Conservation (phyloP, 495 filamentous ascomycete species). For the Penicillium cataractarum region DNA sequence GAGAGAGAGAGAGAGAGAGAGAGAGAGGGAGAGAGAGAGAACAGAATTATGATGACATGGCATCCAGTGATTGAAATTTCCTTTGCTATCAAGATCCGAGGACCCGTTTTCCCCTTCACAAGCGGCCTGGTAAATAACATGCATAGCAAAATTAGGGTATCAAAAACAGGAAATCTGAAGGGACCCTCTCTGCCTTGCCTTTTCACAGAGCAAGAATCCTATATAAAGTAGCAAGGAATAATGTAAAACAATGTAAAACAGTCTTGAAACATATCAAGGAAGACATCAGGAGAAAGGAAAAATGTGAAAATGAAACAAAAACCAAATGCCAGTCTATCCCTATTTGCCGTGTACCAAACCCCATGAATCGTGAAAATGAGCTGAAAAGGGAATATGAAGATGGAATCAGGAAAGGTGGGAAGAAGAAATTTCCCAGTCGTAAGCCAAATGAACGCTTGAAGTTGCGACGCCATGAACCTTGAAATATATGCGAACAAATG, state of each 20-base stretch:
- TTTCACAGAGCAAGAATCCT: slow-evolving; percentile 1
- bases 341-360: slow-evolving; percentile 23
- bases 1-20: too few relatives aligned
- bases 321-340: slow-evolving; percentile 35
- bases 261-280: slow-evolving; percentile 29
- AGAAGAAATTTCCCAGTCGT: slow-evolving; percentile 24
- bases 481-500: slow-evolving; percentile 10
- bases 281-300: slow-evolving; percentile 18
- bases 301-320: slow-evolving; percentile 18
- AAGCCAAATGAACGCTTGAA: slow-evolving; percentile 29
- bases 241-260: slow-evolving; percentile 10
- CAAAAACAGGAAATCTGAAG: slow-evolving; percentile 31
- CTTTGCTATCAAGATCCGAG: slow-evolving; percentile 13
- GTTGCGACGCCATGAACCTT: slow-evolving; percentile 27
- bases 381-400: slow-evolving; percentile 4
- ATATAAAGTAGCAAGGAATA: slow-evolving; percentile 14
- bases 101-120: slow-evolving; percentile 15
- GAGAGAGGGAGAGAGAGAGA: too few relatives aligned
- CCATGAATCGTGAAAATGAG: slow-evolving; percentile 35
- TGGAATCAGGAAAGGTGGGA: not conserved
- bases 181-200: not conserved
- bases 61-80: slow-evolving; percentile 12
- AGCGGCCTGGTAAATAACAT: slow-evolving; percentile 24
- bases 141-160: slow-evolving; percentile 32
- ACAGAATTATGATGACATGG: not conserved